These are phyloP conservation scores for Chlorella ohadii DNA, from an alignment of 139 green algal species.

Conservation along the genomic window DNA sequence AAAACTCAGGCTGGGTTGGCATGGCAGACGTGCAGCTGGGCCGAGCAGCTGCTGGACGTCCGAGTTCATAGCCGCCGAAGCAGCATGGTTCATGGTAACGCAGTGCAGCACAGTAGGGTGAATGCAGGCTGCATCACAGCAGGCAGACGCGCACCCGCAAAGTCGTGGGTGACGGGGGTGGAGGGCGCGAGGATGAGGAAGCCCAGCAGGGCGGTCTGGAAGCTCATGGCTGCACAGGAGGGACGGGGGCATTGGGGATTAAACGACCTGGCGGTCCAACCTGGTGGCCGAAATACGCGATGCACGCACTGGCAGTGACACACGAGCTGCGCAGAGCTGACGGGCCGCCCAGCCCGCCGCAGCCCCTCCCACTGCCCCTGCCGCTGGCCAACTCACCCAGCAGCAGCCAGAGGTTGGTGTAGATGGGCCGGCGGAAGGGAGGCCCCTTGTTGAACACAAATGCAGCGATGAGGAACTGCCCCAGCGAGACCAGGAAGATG, in stretches of 20 bases:
- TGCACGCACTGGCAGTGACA: too few species aligned
- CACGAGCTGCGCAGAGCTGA: too few species aligned
- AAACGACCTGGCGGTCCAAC: neutral
- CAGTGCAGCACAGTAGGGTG: neutral
- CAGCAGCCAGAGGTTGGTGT: slow-evolving; percentile 46
- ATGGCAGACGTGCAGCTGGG: too few species aligned
- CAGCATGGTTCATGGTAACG: too few species aligned
- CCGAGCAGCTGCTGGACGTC: too few species aligned
- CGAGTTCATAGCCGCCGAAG: too few species aligned
- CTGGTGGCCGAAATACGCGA: too few species aligned
- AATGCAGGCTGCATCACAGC: neutral
- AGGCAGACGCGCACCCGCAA: neutral
- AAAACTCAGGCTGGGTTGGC: neutral
- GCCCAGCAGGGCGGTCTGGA: slow-evolving; percentile 5
- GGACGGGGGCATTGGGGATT: neutral
- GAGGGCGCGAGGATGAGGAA: slow-evolving; percentile 19
- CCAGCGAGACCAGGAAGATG: slow-evolving; percentile 42
- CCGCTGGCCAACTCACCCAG: slow-evolving; percentile 12
- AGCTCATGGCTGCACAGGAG: slow-evolving; percentile 12
- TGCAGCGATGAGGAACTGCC: slow-evolving; percentile 48
- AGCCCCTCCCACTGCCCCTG: neutral
- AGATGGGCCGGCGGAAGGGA: slow-evolving; percentile 40
- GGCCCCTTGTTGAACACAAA: slow-evolving; percentile 52
- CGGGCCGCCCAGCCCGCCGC: too few species aligned
- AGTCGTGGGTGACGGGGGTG: neutral